A percentile compares a stretch with the other conserved stretches of the same genome.
Evolutionary conservation across 192 early-diverging fungal genomes (phyloP).

Genomic region (Podila horticola): DNA sequence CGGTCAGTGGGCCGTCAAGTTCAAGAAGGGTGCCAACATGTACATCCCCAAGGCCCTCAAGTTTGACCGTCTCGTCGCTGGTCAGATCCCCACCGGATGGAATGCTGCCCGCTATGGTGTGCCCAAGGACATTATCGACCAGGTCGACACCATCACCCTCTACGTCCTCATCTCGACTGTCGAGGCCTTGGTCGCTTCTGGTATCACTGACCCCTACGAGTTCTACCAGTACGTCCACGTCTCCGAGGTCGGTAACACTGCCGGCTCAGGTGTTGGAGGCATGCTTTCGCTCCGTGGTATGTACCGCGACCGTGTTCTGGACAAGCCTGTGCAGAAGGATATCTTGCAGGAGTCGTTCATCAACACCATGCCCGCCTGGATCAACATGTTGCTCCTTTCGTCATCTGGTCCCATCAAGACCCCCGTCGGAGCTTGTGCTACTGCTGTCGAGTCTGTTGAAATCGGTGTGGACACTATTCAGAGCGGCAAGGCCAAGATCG

Average conservation of each 20-base stretch:
- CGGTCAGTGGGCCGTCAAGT: slow-evolving; percentile 79
- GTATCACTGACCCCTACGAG: slow-evolving; percentile 97
- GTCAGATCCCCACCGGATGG: slow-evolving; percentile 97
- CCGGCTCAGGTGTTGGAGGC: slow-evolving; percentile 92
- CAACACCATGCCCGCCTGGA: slow-evolving; percentile 96
- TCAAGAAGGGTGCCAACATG: slow-evolving; percentile 89
- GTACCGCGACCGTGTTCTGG: slow-evolving; percentile 81
- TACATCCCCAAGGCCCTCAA: slow-evolving; percentile 93
- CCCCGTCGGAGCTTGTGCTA: slow-evolving; percentile 93
- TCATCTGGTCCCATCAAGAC: slow-evolving; percentile 95
- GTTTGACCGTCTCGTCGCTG: slow-evolving; percentile 88
- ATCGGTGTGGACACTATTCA: slow-evolving; percentile 91
- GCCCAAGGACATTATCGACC: slow-evolving; percentile 87
- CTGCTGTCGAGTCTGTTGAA: slow-evolving; percentile 91
- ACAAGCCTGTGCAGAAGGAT: slow-evolving; percentile 89
- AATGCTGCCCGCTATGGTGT: slow-evolving; percentile 91
- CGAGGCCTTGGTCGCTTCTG: slow-evolving; percentile 89
- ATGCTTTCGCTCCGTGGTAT: slow-evolving; percentile 80
- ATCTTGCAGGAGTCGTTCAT: slow-evolving; percentile 97
- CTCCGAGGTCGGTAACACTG: slow-evolving; percentile 91
- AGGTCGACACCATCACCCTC: slow-evolving; percentile 93
- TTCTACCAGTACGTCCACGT: slow-evolving; percentile 97
- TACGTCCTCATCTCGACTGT: slow-evolving; percentile 92
- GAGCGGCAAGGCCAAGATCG: slow-evolving; percentile 91
- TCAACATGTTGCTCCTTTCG: slow-evolving; percentile 95